Evolutionary conservation across 192 early-diverging fungal genomes (phyloP).

Genomic region (Dimargaris xerosporica): DNA sequence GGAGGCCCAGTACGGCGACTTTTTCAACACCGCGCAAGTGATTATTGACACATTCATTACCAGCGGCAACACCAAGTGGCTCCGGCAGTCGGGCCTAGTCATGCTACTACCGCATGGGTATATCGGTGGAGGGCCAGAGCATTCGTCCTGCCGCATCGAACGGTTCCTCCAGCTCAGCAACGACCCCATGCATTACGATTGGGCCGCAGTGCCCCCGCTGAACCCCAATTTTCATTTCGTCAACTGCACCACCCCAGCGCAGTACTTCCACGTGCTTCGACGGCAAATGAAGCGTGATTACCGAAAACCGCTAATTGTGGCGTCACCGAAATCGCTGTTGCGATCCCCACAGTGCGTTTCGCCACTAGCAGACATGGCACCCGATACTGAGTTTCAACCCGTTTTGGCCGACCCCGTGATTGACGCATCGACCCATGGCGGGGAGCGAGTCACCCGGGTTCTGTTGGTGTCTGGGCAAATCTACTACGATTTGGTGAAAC

Average conservation of each 20-base stretch:
- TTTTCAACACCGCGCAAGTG: slow-evolving; percentile 91
- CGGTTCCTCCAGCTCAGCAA: slow-evolving; percentile 90
- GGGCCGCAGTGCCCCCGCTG: not conserved
- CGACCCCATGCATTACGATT: slow-evolving; percentile 36
- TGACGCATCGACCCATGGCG: slow-evolving; percentile 17
- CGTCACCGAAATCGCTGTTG: slow-evolving; percentile 55
- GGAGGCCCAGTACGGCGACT: slow-evolving; percentile 99
- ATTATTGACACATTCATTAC: slow-evolving; percentile 85
- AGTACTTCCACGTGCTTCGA: slow-evolving; percentile 91
- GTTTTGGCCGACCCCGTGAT: slow-evolving; percentile 50
- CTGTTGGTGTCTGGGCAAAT: slow-evolving; percentile 85
- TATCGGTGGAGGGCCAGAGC: slow-evolving; percentile 92
- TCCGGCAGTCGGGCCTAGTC: slow-evolving; percentile 77
- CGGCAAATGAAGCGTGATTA: slow-evolving; percentile 80
- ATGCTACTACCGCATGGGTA: slow-evolving; percentile 93
- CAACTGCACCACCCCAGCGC: slow-evolving; percentile 84
- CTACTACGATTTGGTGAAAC: slow-evolving; percentile 83
- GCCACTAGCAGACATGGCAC: slow-evolving; percentile 62
- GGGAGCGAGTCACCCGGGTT: slow-evolving; percentile 39
- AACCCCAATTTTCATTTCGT: slow-evolving; percentile 91
- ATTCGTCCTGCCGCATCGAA: slow-evolving; percentile 80
- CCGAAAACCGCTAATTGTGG: slow-evolving; percentile 87
- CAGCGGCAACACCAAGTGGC: slow-evolving; percentile 88
- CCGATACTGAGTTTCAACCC: slow-evolving; percentile 72
- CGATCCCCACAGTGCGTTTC: slow-evolving; percentile 53